Evolutionary conservation across 1,139 yeast genomes (phyloP), one percentile per base, ranked within the genome.

Genomic region (Blastobotrys buckinghamii): DNA sequence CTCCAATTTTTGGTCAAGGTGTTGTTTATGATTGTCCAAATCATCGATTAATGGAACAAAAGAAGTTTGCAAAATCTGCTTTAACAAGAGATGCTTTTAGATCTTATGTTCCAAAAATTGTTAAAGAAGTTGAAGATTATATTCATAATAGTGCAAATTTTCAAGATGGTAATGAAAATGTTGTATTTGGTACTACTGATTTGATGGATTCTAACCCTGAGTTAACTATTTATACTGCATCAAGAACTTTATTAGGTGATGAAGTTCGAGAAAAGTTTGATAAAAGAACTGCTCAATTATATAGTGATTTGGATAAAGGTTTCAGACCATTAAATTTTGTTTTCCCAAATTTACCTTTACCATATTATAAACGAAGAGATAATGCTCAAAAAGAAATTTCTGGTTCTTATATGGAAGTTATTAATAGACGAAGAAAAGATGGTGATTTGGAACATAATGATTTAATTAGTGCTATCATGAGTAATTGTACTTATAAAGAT

Each of bases 1-100:
- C 97, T 12, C 98, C 98, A 16, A 97, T 89, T 26, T 92, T 92
- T 61, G 98, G 98, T 59, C 81, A 89, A 65, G 98, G 97, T 57
- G 98, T 92, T 49, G 84, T 92, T 51, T 92, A 92, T 66, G 98
- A 92, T 70, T 92, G 97, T 70, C 89, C 98, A 54, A 94, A 94
- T 72, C 72, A 81, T 62, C 81, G 89, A 59, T 78, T 92, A 61
- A 94, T 92, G 98, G 98, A 92, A 68, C 98, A 92, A 70, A 92
- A 94, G 80, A 92, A 89, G 74, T 92, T 92, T 63, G 95, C 94
- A 56, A 92, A 92, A 71, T 77, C 79, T 52, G 95, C 97, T 17
- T 77, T 92, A 59, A 84, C 96, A 38, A 78, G 79, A 55, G 97
- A 88, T 44, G 81, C 95, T 2, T 94, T 92, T 73, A 78, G 79